phyloP scores from a whole-genome alignment of 2,329 filamentous ascomycete genomes.

The Diplodia intermedia region DNA sequence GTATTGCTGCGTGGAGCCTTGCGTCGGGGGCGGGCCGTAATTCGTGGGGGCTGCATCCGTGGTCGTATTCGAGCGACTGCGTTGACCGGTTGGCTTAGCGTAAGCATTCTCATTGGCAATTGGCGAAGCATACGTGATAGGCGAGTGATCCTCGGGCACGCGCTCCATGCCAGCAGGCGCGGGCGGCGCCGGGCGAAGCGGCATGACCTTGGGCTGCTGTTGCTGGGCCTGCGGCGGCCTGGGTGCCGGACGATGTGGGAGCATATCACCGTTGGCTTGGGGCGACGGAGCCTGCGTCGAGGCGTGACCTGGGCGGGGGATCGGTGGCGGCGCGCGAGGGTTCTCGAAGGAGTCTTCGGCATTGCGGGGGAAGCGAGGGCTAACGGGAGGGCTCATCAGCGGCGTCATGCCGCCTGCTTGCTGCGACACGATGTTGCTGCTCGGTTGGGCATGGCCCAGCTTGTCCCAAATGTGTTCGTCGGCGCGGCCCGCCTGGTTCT shows the following conservation, averaged over 20 bases:
- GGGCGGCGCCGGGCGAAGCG: slow-evolving; percentile 64
- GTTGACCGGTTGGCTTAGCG: slow-evolving; percentile 45
- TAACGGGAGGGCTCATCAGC: slow-evolving; percentile 78
- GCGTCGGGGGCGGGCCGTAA: slow-evolving; percentile 19
- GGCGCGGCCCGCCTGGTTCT: slow-evolving; percentile 79
- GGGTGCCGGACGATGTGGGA: slow-evolving; percentile 85
- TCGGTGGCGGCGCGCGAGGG: slow-evolving; percentile 87
- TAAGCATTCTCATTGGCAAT: slow-evolving; percentile 32
- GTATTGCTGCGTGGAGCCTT: slow-evolving; percentile 53
- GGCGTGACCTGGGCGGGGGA: slow-evolving; percentile 63
- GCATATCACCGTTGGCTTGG: slow-evolving; percentile 57
- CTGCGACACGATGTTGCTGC: slow-evolving; percentile 39
- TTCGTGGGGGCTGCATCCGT: slow-evolving; percentile 46
- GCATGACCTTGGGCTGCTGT: slow-evolving; percentile 54
- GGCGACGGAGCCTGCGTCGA: slow-evolving; percentile 53
- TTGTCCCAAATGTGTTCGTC: slow-evolving; percentile 95
- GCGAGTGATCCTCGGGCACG: slow-evolving; percentile 47
- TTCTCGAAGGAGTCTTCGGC: slow-evolving; percentile 93
- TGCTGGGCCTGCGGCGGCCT: slow-evolving; percentile 71
- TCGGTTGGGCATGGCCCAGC: slow-evolving; percentile 82
- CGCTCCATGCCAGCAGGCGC: slow-evolving; percentile 54
- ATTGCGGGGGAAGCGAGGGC: slow-evolving; percentile 87
- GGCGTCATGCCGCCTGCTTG: slow-evolving; percentile 47
- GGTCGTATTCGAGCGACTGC: slow-evolving; percentile 53
- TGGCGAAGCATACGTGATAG: slow-evolving; percentile 53